phyloP scores from a whole-genome alignment of 805 yeast genomes.

The Nakazawaea ambrosiae region DNA sequence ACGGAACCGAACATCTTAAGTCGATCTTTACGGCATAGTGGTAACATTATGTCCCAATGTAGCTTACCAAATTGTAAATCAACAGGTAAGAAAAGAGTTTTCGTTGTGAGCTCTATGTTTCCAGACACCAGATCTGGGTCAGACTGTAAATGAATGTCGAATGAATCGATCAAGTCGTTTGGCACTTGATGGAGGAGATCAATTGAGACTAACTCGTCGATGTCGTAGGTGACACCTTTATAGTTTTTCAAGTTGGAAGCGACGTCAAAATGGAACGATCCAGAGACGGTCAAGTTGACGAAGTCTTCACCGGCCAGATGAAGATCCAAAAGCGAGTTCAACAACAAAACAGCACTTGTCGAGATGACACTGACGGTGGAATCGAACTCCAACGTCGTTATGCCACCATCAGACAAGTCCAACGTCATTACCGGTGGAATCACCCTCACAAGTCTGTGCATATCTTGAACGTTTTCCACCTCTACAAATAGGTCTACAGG shows the following conservation, averaged over 20 bases:
- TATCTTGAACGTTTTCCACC: neutral
- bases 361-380: conserved; percentile 11
- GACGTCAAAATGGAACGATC: conserved; percentile 5
- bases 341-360: conserved; percentile 5
- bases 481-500: conserved; percentile 13
- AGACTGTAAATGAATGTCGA: neutral
- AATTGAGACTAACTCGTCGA: conserved; percentile 1
- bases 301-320: neutral
- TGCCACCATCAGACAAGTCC: neutral
- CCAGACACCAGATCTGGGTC: neutral
- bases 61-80: neutral
- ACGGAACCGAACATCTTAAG: neutral
- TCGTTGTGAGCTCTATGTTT: neutral
- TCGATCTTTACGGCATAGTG: neutral
- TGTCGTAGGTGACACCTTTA: conserved; percentile 1
- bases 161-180: neutral
- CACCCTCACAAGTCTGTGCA: conserved; percentile 4
- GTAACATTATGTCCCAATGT: conserved; percentile 5
- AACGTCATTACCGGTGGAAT: conserved; percentile 2
- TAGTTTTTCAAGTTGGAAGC: conserved; percentile 1
- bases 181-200: conserved; percentile 1
- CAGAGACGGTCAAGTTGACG: conserved; percentile 1
- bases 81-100: neutral
- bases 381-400: conserved; percentile 11
- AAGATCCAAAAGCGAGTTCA: neutral